A percentile compares a stretch with the other conserved stretches of the same genome.
Conservation (phyloP, 1,139 yeast genomes). For the Debaryomycetaceae sp. region DNA sequence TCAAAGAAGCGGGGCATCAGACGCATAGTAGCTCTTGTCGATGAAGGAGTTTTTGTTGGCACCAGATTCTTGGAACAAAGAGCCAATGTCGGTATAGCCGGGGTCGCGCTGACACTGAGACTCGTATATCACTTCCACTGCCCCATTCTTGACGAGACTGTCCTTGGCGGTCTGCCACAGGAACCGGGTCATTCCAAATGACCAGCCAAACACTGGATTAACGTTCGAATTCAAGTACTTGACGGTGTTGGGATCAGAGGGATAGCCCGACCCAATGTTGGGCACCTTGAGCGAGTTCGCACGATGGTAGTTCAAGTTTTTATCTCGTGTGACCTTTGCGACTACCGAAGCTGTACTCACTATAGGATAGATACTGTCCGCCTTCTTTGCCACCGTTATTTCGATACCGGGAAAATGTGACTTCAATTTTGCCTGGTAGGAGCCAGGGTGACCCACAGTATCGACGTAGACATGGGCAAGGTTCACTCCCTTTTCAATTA, state of each 20-base stretch:
- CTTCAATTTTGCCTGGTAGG: constrained; percentile 69
- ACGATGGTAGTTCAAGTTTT: constrained; percentile 37
- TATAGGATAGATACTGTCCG: constrained; percentile 87
- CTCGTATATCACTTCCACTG: constrained; percentile 31
- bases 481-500: constrained; percentile 50
- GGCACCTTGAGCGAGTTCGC: constrained; percentile 14
- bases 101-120: constrained; percentile 21
- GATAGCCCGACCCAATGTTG: constrained; percentile 83
- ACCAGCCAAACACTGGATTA: constrained; percentile 84
- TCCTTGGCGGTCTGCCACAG: constrained; percentile 94
- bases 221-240: constrained; percentile 55
- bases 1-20: too few species aligned
- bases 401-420: constrained; percentile 57
- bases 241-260: constrained; percentile 80
- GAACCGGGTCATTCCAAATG: constrained; percentile 59
- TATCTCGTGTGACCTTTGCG: constrained; percentile 92
- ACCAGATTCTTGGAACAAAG: too few species aligned
- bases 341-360: constrained; percentile 96
- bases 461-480: constrained; percentile 73
- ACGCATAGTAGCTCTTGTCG: too few species aligned
- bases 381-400: constrained; percentile 88
- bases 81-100: constrained; percentile 23
- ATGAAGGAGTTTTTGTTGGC: too few species aligned
- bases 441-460: constrained; percentile 90
- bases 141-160: constrained; percentile 43